These are phyloP conservation scores for Monosporascus sp. DNA, from an alignment of 2,329 filamentous ascomycete genomes.

Conservation along the genomic window DNA sequence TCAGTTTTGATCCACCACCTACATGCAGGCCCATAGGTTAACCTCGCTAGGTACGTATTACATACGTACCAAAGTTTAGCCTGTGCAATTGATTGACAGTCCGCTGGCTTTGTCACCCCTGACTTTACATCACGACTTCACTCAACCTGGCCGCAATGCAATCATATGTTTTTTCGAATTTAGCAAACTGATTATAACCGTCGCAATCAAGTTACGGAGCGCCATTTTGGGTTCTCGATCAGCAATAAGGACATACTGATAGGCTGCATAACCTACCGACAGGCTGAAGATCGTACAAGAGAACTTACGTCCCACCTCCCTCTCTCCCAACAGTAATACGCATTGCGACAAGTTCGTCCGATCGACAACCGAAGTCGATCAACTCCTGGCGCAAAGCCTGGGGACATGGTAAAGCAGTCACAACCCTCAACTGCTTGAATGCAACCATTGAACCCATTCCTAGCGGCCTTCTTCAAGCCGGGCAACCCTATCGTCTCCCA, in stretches of 20 bases:
- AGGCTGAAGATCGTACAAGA: no score
- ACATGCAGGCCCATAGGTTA: background rate
- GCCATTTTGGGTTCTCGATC: no score
- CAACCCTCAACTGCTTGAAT: slow-evolving; percentile 57
- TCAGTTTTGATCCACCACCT: background rate
- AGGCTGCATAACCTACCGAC: no score
- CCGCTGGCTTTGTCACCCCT: background rate
- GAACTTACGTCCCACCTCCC: no score
- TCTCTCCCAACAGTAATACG: no score
- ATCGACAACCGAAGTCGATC: slow-evolving; percentile 1
- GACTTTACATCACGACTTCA: background rate
- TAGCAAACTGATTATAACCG: no score
- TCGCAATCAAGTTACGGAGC: no score
- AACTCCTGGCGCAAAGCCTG: slow-evolving; percentile 13
- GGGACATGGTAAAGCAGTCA: slow-evolving; percentile 14
- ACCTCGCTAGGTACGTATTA: background rate
- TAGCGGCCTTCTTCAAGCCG: slow-evolving; percentile 91
- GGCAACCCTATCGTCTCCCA: slow-evolving; percentile 79
- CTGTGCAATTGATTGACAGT: background rate
- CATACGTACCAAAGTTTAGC: background rate
- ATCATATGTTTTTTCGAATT: background rate
- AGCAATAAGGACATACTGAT: no score
- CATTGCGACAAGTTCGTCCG: background rate
- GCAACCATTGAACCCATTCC: slow-evolving; percentile 98
- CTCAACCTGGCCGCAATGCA: background rate